phyloP scores from a whole-genome alignment of 257 asterid species.

The Solanum peruvianum region DNA sequence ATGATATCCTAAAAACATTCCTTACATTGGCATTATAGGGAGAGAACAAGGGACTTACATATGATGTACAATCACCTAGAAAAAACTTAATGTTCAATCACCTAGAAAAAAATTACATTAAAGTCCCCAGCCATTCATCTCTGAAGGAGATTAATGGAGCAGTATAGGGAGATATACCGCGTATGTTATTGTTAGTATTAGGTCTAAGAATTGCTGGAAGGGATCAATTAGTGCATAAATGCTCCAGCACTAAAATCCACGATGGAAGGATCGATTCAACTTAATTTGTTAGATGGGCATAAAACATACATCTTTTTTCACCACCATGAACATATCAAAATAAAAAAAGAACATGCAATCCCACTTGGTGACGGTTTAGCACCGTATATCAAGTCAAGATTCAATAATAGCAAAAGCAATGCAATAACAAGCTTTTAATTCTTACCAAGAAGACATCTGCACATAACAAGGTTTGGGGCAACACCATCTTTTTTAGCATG shows the following conservation, averaged over 20 bases:
- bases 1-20: not conserved
- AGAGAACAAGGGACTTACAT: not conserved
- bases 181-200: not conserved
- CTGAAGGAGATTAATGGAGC: not conserved
- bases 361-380: not conserved
- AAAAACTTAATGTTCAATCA: not conserved
- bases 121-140: not conserved
- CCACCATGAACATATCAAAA: not conserved
- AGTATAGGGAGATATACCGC: not conserved
- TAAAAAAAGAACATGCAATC: not conserved
- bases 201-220: not conserved
- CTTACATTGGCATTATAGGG: not conserved
- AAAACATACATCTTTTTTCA: not conserved
- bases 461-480: slow-evolving; percentile 77
- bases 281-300: not conserved
- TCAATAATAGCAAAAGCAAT: not conserved
- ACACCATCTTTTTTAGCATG: slow-evolving; percentile 86
- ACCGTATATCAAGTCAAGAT: not conserved
- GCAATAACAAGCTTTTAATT: not conserved
- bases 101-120: not conserved
- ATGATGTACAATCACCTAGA: not conserved
- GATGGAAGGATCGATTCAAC: not conserved
- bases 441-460: slow-evolving; percentile 85
- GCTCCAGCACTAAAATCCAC: not conserved
- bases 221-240: not conserved